Percentiles rank a stretch among this genome's conserved stretches.
Conservation (phyloP, 2,329 filamentous ascomycete genomes). For the Coniochaeta sp. region DNA sequence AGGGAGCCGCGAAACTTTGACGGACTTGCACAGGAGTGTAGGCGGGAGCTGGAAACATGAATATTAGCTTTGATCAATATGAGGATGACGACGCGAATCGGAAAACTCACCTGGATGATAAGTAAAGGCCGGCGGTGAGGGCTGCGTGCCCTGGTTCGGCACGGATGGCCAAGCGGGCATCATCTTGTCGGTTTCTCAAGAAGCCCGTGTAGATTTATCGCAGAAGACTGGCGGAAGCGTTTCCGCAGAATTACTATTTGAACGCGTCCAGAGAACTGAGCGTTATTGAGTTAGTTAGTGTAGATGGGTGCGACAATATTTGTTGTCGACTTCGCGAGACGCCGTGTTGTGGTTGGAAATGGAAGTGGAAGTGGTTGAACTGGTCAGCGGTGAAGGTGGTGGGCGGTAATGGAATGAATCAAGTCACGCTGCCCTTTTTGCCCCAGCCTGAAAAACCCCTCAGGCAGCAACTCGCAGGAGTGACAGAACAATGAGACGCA, state of each 20-base stretch:
- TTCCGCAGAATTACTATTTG: neutral
- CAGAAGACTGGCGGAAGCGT: neutral
- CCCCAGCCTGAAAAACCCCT: neutral
- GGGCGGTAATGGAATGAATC: neutral
- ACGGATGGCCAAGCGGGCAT: slow-evolving; percentile 22
- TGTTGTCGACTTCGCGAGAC: neutral
- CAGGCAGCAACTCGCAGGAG: neutral
- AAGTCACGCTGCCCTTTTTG: neutral
- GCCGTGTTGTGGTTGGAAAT: neutral
- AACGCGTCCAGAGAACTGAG: neutral
- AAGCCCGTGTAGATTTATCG: neutral
- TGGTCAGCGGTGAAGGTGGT: neutral
- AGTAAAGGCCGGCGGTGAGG: slow-evolving; percentile 22
- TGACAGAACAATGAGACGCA: neutral
- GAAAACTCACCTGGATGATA: slow-evolving; percentile 29
- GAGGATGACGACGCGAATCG: neutral
- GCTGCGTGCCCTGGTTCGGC: neutral
- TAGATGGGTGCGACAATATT: neutral
- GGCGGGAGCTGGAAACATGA: neutral
- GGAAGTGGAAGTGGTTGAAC: neutral
- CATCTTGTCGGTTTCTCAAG: slow-evolving; percentile 13
- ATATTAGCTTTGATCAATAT: neutral
- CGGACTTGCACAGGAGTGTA: slow-evolving; percentile 56
- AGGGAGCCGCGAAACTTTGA: slow-evolving; percentile 45
- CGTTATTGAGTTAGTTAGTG: neutral